Evolutionary conservation across 2,329 filamentous ascomycete genomes (phyloP).

Genomic region (Rhexocercosporidium sp.): DNA sequence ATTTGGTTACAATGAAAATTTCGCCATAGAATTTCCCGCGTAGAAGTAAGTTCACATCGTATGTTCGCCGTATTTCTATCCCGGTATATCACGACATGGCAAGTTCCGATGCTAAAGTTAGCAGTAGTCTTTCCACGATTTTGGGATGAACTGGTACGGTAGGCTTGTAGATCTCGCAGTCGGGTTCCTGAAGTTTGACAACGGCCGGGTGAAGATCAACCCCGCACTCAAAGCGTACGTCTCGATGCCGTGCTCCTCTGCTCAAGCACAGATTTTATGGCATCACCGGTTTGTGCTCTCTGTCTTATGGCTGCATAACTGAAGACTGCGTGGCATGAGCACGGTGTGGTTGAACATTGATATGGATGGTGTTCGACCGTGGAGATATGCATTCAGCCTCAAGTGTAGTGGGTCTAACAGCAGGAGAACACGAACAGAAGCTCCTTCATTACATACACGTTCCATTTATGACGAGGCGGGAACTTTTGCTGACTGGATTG

Average conservation of each 20-base stretch:
- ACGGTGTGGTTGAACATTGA: neutral
- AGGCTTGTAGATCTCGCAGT: neutral
- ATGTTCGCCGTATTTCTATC: too few relatives aligned
- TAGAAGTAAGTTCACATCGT: too few relatives aligned
- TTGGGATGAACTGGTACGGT: neutral
- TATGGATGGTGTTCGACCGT: neutral
- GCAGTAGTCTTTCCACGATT: too few relatives aligned
- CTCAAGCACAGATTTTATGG: neutral
- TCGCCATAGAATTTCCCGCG: too few relatives aligned
- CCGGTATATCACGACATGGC: neutral
- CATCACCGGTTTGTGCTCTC: neutral
- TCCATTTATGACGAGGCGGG: neutral
- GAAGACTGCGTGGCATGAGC: neutral
- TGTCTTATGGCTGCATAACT: neutral
- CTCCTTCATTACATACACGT: neutral
- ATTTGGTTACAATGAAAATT: neutral
- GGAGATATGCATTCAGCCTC: neutral
- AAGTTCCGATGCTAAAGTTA: neutral
- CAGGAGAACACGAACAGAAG: neutral
- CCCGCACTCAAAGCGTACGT: neutral
- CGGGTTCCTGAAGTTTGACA: conserved; percentile 3
- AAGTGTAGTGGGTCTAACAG: neutral
- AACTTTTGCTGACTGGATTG: neutral
- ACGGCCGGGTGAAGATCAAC: neutral
- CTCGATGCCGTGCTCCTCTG: neutral